Evolutionary conservation across 1,284 basidiomycete genomes (phyloP), one percentile per base, ranked within the genome.

Genomic region (Singerocomus rubriflavus): DNA sequence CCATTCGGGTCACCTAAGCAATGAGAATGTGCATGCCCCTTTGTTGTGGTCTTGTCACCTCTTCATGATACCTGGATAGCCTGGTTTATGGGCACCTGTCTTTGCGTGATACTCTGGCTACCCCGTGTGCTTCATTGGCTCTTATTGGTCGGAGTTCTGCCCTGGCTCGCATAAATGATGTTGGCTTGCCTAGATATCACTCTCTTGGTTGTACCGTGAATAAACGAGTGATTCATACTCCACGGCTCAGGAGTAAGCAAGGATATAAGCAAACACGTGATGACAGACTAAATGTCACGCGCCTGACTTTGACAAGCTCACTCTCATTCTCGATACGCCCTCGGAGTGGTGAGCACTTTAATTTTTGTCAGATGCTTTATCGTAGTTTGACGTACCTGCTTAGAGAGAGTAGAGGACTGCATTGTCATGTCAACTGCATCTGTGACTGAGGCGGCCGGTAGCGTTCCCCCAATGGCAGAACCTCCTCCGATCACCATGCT

Each of bases 401-500:
- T 6, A 36, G 32, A 29, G 10, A 34, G 11, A 36, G 4, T 21
- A 25, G 7, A 37, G 16, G 26, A 16, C 30, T 27, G 32, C 26
- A 30, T 32, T 30, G 14, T 9, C 37, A 61, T 61, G 50, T 43
- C 59, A 25, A 12, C 48, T 26, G 8, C 38, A 46, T 51, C 44
- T 2, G 38, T 38, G 42, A 29, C 49, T 2, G 34, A 25, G 39
- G 21, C 32, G 25, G 42, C 32, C 13, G 58, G 51, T 34, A 50
- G 21, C 9, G 42, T 40, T 1, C 14, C 53, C 1, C 25, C 44
- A 12, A 44, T 32, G 31, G 33, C 35, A 12, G 53, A 47, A 34
- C 50, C 58, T 30, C 63, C 64, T 27, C 64, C 64, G 16, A 68
- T 69, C 21, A 43, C 50, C 26, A 47, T 54, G 11, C 35, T 69